These are phyloP conservation scores for Lachancea waltii DNA, from an alignment of 805 yeast species.

Conservation along the genomic window DNA sequence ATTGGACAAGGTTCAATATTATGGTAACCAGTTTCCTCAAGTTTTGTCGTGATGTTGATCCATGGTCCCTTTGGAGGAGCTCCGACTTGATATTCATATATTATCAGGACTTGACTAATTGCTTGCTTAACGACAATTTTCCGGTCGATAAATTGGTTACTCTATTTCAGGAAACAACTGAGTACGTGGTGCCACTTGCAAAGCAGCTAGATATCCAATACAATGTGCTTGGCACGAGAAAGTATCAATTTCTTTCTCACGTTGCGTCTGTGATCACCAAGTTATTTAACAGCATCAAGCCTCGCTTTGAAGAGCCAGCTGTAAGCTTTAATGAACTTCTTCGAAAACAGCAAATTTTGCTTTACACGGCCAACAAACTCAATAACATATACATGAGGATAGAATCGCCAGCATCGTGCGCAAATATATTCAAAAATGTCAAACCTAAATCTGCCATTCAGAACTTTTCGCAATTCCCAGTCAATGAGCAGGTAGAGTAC, in stretches of 20 bases:
- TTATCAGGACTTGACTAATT: slow-evolving; percentile 40
- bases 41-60: slow-evolving; percentile 45
- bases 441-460: slow-evolving; percentile 54
- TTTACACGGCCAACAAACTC: slow-evolving; percentile 47
- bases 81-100: slow-evolving; percentile 43
- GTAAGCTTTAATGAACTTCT: slow-evolving; percentile 13
- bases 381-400: slow-evolving; percentile 52
- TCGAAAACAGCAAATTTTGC: slow-evolving; percentile 42
- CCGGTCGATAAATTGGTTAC: slow-evolving; percentile 29
- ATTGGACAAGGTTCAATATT: slow-evolving; percentile 41
- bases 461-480: slow-evolving; percentile 37
- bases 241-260: slow-evolving; percentile 38
- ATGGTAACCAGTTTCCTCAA: slow-evolving; percentile 42
- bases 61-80: slow-evolving; percentile 43
- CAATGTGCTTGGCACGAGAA: slow-evolving; percentile 16
- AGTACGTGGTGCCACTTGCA: slow-evolving; percentile 31
- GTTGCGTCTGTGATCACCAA: slow-evolving; percentile 49
- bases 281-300: slow-evolving; percentile 55
- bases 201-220: slow-evolving; percentile 19
- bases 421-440: slow-evolving; percentile 35
- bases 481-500: slow-evolving; percentile 47
- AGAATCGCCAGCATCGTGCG: slow-evolving; percentile 30
- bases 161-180: slow-evolving; percentile 28
- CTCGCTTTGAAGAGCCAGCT: slow-evolving; percentile 34
- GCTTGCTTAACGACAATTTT: slow-evolving; percentile 37